Evolutionary conservation across 805 yeast genomes (phyloP).

Genomic region (Candida ulmi): DNA sequence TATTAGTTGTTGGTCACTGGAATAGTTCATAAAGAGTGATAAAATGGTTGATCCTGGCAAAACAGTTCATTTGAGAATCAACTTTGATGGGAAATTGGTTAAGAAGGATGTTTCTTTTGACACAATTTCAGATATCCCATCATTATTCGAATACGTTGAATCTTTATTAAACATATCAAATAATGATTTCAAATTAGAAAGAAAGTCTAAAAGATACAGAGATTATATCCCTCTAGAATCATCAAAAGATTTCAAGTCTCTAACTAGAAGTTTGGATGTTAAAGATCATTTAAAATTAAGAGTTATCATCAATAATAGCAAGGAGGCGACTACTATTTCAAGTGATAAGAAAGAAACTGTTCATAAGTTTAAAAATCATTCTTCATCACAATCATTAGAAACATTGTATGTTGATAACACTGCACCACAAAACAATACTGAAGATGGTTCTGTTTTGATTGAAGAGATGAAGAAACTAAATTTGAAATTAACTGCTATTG

Average conservation of each 20-base stretch:
- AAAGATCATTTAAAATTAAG: constrained; percentile 37
- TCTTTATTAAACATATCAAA: background rate
- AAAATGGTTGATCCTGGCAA: too few species aligned
- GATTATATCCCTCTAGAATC: constrained; percentile 34
- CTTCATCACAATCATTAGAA: too few species aligned
- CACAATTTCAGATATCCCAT: too few species aligned
- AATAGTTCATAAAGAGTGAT: too few species aligned
- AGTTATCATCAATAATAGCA: background rate
- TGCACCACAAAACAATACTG: too few species aligned
- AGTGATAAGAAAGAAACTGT: background rate
- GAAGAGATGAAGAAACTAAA: background rate
- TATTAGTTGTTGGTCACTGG: too few species aligned
- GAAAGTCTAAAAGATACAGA: constrained; percentile 44
- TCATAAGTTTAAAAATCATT: background rate
- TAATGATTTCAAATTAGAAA: constrained; percentile 9
- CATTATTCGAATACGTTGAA: too few species aligned
- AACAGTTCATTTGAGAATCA: too few species aligned
- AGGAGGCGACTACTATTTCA: background rate
- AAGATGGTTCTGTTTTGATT: too few species aligned
- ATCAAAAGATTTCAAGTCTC: constrained; percentile 34
- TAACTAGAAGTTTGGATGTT: constrained; percentile 42
- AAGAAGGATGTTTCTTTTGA: too few species aligned
- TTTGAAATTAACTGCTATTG: background rate
- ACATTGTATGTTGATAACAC: too few species aligned
- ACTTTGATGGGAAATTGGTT: too few species aligned